Conservation (phyloP, 768 basidiomycete species). For the Royoungia palumana region DNA sequence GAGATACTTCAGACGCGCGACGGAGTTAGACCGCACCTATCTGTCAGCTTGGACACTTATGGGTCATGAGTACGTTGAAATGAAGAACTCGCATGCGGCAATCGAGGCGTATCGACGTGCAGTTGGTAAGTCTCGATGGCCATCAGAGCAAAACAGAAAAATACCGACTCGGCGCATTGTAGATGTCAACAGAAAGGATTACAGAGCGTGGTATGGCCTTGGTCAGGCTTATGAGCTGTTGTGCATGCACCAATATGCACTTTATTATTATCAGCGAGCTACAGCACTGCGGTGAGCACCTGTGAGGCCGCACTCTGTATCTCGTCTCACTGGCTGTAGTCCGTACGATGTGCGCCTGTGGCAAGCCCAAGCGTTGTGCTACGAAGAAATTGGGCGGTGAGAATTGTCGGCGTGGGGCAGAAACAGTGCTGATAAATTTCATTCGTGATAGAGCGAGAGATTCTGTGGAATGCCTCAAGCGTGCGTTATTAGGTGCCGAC, state of each 20-base stretch:
- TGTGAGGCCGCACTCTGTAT: neutral
- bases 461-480: conserved; percentile 88
- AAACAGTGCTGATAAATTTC: neutral
- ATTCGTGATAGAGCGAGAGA: conserved; percentile 62
- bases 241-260: conserved; percentile 94
- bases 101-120: conserved; percentile 97
- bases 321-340: conserved; percentile 37
- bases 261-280: conserved; percentile 95
- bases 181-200: conserved; percentile 98
- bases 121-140: conserved; percentile 62
- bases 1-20: conserved; percentile 90
- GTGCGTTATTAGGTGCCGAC: conserved; percentile 81
- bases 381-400: conserved; percentile 86
- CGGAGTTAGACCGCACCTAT: conserved; percentile 93
- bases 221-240: conserved; percentile 97
- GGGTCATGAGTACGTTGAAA: conserved; percentile 98
- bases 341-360: conserved; percentile 96
- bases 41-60: conserved; percentile 98
- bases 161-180: neutral
- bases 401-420: conserved; percentile 15
- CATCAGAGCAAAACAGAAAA: neutral
- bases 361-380: conserved; percentile 92
- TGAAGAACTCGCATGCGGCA: conserved; percentile 99
- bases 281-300: conserved; percentile 74
- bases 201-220: conserved; percentile 97